These are phyloP conservation scores for Beauveria scarabaeidicola DNA, from an alignment of 2,329 filamentous ascomycete genomes.

Conservation along the genomic window DNA sequence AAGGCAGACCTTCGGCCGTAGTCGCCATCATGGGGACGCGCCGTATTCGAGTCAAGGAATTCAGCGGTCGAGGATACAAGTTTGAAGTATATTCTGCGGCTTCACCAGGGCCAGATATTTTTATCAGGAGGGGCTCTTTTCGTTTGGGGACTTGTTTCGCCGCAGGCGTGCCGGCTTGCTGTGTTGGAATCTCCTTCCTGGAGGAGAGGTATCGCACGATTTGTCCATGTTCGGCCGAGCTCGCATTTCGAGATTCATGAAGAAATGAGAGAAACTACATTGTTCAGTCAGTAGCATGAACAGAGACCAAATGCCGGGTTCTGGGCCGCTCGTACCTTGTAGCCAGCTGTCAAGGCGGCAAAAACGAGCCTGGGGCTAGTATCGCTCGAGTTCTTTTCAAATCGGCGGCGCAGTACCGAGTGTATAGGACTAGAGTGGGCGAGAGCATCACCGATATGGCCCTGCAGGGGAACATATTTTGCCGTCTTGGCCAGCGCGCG, in stretches of 20 bases:
- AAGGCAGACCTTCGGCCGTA: constrained; percentile 48
- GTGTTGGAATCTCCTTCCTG: constrained; percentile 12
- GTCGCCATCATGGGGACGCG: constrained; percentile 49
- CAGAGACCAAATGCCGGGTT: neutral
- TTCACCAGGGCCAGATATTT: constrained; percentile 24
- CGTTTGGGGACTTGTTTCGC: constrained; percentile 13
- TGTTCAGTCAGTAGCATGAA: neutral
- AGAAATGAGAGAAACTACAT: constrained; percentile 34
- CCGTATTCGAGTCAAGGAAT: constrained; percentile 28
- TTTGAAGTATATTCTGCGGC: constrained; percentile 34
- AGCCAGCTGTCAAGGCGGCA: constrained; percentile 57
- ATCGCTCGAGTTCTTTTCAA: constrained; percentile 50
- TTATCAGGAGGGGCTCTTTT: constrained; percentile 26
- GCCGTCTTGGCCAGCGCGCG: constrained; percentile 57
- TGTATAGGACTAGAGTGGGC: constrained; percentile 35
- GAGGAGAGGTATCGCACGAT: constrained; percentile 33
- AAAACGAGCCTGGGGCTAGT: constrained; percentile 52
- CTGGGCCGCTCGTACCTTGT: constrained; percentile 41
- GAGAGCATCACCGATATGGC: constrained; percentile 26
- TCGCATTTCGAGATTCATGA: constrained; percentile 27
- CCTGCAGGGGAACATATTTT: constrained; percentile 42
- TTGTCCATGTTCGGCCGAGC: constrained; percentile 31
- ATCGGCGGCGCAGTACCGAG: constrained; percentile 52
- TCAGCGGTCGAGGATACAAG: constrained; percentile 14
- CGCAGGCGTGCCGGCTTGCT: neutral